These are phyloP conservation scores for Talaromyces trachyspermus DNA, from an alignment of 495 filamentous ascomycete genomes.

Conservation along the genomic window DNA sequence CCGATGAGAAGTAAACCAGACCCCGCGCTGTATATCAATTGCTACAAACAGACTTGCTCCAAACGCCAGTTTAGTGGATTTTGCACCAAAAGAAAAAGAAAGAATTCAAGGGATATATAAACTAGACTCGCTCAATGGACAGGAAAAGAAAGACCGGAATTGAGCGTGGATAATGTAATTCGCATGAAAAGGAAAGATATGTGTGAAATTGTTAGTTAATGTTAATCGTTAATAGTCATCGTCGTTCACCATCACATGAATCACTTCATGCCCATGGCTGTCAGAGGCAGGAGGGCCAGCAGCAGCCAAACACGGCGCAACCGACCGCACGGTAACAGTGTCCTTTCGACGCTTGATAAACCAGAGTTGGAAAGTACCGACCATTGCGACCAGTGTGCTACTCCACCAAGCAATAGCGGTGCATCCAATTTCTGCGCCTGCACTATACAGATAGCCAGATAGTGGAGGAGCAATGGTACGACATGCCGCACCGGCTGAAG, in stretches of 20 bases:
- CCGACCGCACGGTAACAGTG: constrained; percentile 29
- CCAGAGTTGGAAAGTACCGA: constrained; percentile 64
- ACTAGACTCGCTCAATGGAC: too few relatives aligned
- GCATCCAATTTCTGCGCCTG: constrained; percentile 57
- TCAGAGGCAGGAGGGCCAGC: constrained; percentile 17
- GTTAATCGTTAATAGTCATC: too few relatives aligned
- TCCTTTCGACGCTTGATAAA: constrained; percentile 48
- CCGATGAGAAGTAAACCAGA: too few relatives aligned
- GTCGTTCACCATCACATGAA: constrained; percentile 26
- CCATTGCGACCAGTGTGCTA: constrained; percentile 58
- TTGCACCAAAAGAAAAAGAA: too few relatives aligned
- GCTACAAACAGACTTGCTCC: too few relatives aligned
- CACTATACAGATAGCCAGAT: constrained; percentile 65
- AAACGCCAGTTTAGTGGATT: too few relatives aligned
- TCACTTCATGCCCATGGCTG: constrained; percentile 18
- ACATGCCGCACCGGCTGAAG: constrained; percentile 68
- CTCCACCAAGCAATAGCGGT: constrained; percentile 76
- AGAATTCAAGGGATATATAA: too few relatives aligned
- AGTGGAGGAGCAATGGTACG: constrained; percentile 71
- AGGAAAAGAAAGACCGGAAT: too few relatives aligned
- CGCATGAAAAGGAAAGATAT: too few relatives aligned
- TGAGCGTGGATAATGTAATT: too few relatives aligned
- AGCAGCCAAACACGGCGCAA: constrained; percentile 18
- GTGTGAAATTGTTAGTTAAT: too few relatives aligned
- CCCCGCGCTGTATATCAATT: too few relatives aligned